A percentile compares a stretch with the other conserved stretches of the same genome.
These are phyloP conservation scores for Saitozyma podzolica DNA, from an alignment of 768 basidiomycete species.

Conservation along the genomic window DNA sequence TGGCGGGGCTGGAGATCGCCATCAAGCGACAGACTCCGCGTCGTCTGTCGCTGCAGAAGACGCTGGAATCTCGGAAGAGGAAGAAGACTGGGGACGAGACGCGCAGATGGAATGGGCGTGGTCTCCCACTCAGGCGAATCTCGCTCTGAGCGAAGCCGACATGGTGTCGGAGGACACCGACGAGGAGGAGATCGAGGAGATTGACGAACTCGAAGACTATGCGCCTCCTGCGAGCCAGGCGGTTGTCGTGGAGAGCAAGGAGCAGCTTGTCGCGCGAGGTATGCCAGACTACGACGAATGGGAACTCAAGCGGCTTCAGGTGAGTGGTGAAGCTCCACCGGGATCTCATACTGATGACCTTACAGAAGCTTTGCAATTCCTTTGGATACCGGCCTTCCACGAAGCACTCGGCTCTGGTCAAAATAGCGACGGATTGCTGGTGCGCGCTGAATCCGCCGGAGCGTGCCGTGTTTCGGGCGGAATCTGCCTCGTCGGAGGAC, in stretches of 20 bases:
- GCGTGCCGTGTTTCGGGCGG: background rate
- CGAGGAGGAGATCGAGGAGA: conserved; percentile 7
- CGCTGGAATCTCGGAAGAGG: conserved; percentile 20
- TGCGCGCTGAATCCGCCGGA: conserved; percentile 25
- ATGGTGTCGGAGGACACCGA: conserved; percentile 5
- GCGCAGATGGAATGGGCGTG: conserved; percentile 20
- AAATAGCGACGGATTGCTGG: conserved; percentile 37
- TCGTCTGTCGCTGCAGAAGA: conserved; percentile 24
- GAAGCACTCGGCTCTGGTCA: conserved; percentile 19
- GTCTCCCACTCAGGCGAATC: conserved; percentile 6
- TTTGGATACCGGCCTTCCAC: conserved; percentile 31
- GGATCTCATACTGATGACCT: background rate
- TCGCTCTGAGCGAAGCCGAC: background rate
- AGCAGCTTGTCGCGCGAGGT: conserved; percentile 23
- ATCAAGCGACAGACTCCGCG: conserved; percentile 9
- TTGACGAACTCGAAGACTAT: background rate
- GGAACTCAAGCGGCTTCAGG: conserved; percentile 33
- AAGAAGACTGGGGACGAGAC: conserved; percentile 27
- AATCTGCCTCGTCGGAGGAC: conserved; percentile 29
- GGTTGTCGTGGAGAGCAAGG: conserved; percentile 7
- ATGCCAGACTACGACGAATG: conserved; percentile 42
- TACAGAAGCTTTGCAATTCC: conserved; percentile 17
- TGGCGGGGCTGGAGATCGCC: conserved; percentile 11
- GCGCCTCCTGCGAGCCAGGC: background rate
- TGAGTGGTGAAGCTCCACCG: conserved; percentile 6